Base-by-base conservation (phyloP, 306 rosid genomes). In the Glycine latifolia region DNA sequence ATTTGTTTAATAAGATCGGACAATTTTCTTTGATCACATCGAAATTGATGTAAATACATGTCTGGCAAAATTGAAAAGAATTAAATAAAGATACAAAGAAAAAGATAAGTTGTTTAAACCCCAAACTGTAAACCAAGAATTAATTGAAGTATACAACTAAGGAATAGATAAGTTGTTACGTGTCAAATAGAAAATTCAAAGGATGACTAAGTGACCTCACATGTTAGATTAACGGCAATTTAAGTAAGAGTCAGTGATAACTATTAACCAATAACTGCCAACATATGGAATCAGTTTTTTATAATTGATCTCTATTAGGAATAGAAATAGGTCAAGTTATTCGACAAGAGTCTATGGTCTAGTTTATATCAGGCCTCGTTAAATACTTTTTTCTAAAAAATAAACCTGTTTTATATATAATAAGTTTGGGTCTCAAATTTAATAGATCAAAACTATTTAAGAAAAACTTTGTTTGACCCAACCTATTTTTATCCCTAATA, bases 111-210 rank as follows among this genome's bases (percentile, higher is more conserved):
- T 20, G 13, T 48, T 48, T 48, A 48, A 49, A 49, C 54, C 54
- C 54, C 14, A 10, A 49, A 49, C 12, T 10, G 5, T 46, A 46
- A 7, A 68, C 10, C 33, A 2, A 55, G 60, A 60, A 35, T 79
- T 44, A 71, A 46, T 10, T 33, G 44, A 31, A 66, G 11, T 59
- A 37, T 37, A 53, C 41, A 39, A 16, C 14, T 2, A 10, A 3
- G n/a, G 39, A 61, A 61, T 46, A 63, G 47, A 14, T 46, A 69
- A 53, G 48, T 15, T 41, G 67, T 73, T 37, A 59, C 33, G 71
- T 10, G 43, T 31, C 70, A 16, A 12, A 33, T 72, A 31, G 20
- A 4, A 48, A 68, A 39, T 39, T 31, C 47, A 67, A 47, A 59
- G 47, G 65, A 61, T 62, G 78, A 41, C 62, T 59, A 16, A 43